These are phyloP conservation scores for Aspergillus haitiensis DNA, from an alignment of 495 filamentous ascomycete genomes.

Conservation along the genomic window DNA sequence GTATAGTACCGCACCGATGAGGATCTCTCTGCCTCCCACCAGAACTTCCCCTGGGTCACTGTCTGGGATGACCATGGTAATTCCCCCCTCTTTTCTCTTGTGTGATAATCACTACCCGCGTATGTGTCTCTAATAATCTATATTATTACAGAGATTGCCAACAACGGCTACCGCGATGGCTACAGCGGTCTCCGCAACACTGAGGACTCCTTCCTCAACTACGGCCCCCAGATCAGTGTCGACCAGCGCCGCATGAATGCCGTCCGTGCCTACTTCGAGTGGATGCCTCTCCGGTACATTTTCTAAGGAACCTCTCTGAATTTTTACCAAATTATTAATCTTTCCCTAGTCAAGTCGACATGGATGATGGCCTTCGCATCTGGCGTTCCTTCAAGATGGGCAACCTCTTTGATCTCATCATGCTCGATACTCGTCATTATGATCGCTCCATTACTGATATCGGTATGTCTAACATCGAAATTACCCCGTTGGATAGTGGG, in stretches of 20 bases:
- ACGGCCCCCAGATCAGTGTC: constrained; percentile 56
- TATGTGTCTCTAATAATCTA: constrained; percentile 3
- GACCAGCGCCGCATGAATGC: constrained; percentile 70
- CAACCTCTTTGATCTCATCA: constrained; percentile 63
- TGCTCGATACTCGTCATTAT: constrained; percentile 69
- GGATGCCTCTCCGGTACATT: constrained; percentile 50
- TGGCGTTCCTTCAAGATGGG: constrained; percentile 68
- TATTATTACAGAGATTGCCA: constrained; percentile 53
- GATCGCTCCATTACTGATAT: constrained; percentile 55
- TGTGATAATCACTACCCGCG: no score
- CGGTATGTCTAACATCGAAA: no score
- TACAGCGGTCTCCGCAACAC: constrained; percentile 57
- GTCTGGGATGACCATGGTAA: constrained; percentile 69
- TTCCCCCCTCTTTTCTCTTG: background rate
- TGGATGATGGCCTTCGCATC: constrained; percentile 69
- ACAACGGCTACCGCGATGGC: constrained; percentile 63
- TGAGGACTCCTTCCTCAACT: constrained; percentile 58
- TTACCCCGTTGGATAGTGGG: no score
- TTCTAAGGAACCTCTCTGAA: background rate
- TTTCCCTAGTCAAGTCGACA: constrained; percentile 46
- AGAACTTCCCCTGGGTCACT: constrained; percentile 64
- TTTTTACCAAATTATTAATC: background rate
- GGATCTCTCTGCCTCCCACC: constrained; percentile 56
- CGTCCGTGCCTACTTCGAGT: constrained; percentile 71
- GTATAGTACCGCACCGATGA: constrained; percentile 49